Base-by-base conservation (phyloP, 352 stramenopile species). In the Pythium aphanidermatum region DNA sequence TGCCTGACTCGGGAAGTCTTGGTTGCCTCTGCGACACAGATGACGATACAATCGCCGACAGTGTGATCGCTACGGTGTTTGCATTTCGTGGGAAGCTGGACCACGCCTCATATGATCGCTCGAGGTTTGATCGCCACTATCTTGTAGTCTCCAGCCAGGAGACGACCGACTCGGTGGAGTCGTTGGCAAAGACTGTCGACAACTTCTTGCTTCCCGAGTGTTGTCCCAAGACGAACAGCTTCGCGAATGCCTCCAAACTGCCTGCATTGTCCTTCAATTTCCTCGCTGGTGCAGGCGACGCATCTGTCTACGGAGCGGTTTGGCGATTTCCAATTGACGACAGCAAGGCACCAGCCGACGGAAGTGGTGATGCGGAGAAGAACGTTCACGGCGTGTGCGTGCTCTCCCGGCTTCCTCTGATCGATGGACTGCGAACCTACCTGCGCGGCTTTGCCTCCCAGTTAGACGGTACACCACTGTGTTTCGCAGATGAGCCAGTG, bases 251-350 rank as follows among this genome's bases (percentile, higher is more conserved):
- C 2, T 39, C 39, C 10, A 19, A 39, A 4, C 41, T 44, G 5
- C 64, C 57, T 17, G 34, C 46, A 0, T 13, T 80, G 9, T 70
- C 59, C 16, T 86, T 78, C 39, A 81, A 80, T 39, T 86, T 86
- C 31, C 56, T 63, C n/a, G 61, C 62, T 42, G 70, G 71, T 5
- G 65, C 46, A 23, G 63, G 55, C 0, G 53, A 66, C 0, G 61
- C 62, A 16, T 26, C 46, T 4, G 34, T 79, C 1, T 79, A 82
- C 28, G 74, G 70, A 0, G 68, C 69, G 7, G 57, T 64, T 6
- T 68, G 76, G 60, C 60, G 71, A 24, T 53, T 51, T 34, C 11
- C 3, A 11, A n/a, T 12, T 7, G 16, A 3, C 3, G 28, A 32
- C 13, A 28, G 13, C 1, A 26, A 39, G n/a, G n/a, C n/a, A 3